These are phyloP conservation scores for Candida dajiaensis DNA, from an alignment of 805 yeast genomes.

Conservation along the genomic window DNA sequence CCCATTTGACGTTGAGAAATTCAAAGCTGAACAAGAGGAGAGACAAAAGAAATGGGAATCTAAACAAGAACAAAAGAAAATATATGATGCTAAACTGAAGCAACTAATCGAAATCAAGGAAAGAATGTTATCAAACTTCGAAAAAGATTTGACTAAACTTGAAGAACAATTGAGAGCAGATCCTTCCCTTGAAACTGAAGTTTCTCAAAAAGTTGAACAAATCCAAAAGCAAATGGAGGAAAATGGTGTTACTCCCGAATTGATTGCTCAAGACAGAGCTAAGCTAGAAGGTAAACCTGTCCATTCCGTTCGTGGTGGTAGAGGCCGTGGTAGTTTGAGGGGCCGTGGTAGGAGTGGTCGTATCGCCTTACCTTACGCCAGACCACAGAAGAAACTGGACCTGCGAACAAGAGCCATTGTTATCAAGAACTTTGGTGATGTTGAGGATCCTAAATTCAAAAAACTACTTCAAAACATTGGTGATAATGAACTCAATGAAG, in stretches of 20 bases:
- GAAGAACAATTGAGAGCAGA: conserved; percentile 11
- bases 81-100: conserved; percentile 27
- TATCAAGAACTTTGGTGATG: conserved; percentile 13
- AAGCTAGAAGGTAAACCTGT: conserved; percentile 10
- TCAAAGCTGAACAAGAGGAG: conserved; percentile 30
- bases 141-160: conserved; percentile 18
- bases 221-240: conserved; percentile 16
- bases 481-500: conserved; percentile 7
- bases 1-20: conserved; percentile 33
- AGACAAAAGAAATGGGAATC: conserved; percentile 37
- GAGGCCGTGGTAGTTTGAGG: conserved; percentile 5
- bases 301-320: conserved; percentile 2
- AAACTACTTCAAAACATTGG: conserved; percentile 12
- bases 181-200: conserved; percentile 14
- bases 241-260: conserved; percentile 18
- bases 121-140: conserved; percentile 29
- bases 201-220: conserved; percentile 7
- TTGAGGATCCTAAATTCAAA: conserved; percentile 11
- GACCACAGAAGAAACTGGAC: conserved; percentile 17
- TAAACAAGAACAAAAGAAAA: conserved; percentile 29
- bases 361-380: conserved; percentile 14
- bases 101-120: conserved; percentile 29
- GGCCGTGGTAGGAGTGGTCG: conserved; percentile 10
- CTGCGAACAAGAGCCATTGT: conserved; percentile 20
- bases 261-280: conserved; percentile 17